A percentile compares a stretch with the other conserved stretches of the same genome.
phyloP scores from a whole-genome alignment of 179 eudicot genomes.

The Vitellaria paradoxa region DNA sequence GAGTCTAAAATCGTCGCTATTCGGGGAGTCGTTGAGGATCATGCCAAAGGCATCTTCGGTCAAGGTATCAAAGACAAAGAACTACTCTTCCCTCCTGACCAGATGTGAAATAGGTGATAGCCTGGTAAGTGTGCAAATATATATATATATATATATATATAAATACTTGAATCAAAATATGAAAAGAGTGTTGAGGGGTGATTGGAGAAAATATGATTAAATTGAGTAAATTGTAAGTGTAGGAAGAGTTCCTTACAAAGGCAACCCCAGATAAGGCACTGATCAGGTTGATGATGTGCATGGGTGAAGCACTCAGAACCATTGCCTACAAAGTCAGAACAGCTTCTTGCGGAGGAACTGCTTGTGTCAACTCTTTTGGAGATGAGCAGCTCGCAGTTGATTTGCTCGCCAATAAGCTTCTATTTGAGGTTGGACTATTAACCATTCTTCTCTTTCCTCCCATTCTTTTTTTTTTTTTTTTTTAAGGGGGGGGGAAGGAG shows the following conservation, averaged over 20 bases:
- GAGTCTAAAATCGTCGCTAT: slow-evolving; percentile 74
- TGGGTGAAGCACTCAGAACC: slow-evolving; percentile 97
- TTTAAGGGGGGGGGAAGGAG: too few species aligned
- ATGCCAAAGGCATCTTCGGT: slow-evolving; percentile 48
- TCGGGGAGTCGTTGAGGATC: slow-evolving; percentile 67
- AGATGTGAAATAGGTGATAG: slow-evolving; percentile 91
- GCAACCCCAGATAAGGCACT: slow-evolving; percentile 85
- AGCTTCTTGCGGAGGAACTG: slow-evolving; percentile 98
- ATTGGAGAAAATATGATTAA: neutral
- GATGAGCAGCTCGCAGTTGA: slow-evolving; percentile 99
- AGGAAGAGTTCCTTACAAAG: slow-evolving; percentile 92
- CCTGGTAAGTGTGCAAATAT: slow-evolving; percentile 53
- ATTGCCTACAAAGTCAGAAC: slow-evolving; percentile 94
- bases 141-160: neutral
- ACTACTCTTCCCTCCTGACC: slow-evolving; percentile 47
- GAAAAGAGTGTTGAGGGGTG: neutral
- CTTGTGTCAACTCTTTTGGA: slow-evolving; percentile 93
- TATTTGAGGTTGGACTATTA: slow-evolving; percentile 63
- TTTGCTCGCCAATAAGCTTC: slow-evolving; percentile 92
- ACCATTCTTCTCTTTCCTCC: neutral
- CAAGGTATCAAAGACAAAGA: slow-evolving; percentile 52
- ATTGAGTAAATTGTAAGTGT: slow-evolving; percentile 18
- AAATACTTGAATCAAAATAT: neutral
- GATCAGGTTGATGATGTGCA: slow-evolving; percentile 78
- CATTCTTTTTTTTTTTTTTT: too few species aligned